Conservation (phyloP, 192 early-diverging fungal genomes). For the Dispira simplex region DNA sequence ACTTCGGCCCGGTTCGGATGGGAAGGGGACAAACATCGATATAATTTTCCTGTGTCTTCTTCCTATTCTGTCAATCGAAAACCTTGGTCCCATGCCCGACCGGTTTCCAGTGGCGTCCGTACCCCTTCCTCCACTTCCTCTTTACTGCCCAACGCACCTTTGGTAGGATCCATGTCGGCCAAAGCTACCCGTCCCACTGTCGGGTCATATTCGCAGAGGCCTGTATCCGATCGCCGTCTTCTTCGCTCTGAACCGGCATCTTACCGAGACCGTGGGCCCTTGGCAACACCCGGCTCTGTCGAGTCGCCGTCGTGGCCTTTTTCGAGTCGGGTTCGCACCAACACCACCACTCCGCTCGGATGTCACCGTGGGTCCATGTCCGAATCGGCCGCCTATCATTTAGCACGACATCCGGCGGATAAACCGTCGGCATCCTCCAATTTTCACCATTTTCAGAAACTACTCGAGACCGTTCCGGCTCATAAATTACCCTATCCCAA, state of each 20-base stretch:
- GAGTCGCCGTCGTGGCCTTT: background rate
- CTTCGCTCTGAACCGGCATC: background rate
- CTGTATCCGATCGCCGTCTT: too few relatives aligned
- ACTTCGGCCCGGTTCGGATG: background rate
- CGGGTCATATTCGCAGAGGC: background rate
- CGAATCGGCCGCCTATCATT: background rate
- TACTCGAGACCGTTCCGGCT: background rate
- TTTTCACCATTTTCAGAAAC: background rate
- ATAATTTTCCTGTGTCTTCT: too few relatives aligned
- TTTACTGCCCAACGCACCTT: background rate
- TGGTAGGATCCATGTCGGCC: background rate
- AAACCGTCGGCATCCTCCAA: background rate
- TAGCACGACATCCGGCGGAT: too few relatives aligned
- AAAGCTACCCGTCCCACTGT: background rate
- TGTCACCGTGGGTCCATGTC: background rate
- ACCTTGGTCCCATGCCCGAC: background rate
- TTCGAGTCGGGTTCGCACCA: background rate
- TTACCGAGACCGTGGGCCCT: background rate
- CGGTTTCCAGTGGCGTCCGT: background rate
- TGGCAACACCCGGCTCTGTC: background rate
- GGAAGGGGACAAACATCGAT: background rate
- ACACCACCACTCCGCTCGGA: background rate
- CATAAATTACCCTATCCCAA: background rate
- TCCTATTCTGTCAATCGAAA: background rate
- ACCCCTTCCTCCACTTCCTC: background rate